Evolutionary conservation across 1,284 basidiomycete species (phyloP).

Genomic region (Fistulinella cinereoalba): DNA sequence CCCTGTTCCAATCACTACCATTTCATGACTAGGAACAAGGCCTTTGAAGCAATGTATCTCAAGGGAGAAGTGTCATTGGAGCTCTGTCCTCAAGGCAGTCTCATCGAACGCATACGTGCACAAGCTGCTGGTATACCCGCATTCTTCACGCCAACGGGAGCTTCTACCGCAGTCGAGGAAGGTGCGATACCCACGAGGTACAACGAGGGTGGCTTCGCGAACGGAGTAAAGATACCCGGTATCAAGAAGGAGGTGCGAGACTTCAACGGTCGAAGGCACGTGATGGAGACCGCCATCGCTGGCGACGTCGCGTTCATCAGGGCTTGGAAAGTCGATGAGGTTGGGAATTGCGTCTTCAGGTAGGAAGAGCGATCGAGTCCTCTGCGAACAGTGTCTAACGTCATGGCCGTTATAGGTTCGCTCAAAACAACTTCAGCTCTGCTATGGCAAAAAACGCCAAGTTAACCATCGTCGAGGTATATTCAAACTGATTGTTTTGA

Average conservation of each 20-base stretch:
- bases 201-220: slow-evolving; percentile 61
- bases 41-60: slow-evolving; percentile 76
- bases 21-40: slow-evolving; percentile 58
- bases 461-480: slow-evolving; percentile 86
- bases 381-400: neutral
- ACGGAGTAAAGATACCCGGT: slow-evolving; percentile 67
- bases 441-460: slow-evolving; percentile 90
- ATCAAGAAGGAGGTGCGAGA: slow-evolving; percentile 77
- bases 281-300: slow-evolving; percentile 84
- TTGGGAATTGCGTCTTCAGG: slow-evolving; percentile 85
- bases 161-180: slow-evolving; percentile 81
- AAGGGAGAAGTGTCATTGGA: slow-evolving; percentile 81
- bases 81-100: slow-evolving; percentile 87
- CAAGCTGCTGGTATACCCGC: slow-evolving; percentile 95
- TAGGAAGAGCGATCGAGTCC: slow-evolving; percentile 24
- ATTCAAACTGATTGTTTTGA: slow-evolving; percentile 12
- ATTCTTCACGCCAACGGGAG: slow-evolving; percentile 94
- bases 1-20: neutral
- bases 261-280: slow-evolving; percentile 80
- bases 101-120: slow-evolving; percentile 88
- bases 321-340: slow-evolving; percentile 95
- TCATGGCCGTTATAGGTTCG: slow-evolving; percentile 55
- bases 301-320: slow-evolving; percentile 89
- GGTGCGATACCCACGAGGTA: slow-evolving; percentile 76
- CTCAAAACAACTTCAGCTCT: slow-evolving; percentile 85